phyloP scores from a whole-genome alignment of 352 stramenopile genomes.

The Blastocystis sp. region DNA sequence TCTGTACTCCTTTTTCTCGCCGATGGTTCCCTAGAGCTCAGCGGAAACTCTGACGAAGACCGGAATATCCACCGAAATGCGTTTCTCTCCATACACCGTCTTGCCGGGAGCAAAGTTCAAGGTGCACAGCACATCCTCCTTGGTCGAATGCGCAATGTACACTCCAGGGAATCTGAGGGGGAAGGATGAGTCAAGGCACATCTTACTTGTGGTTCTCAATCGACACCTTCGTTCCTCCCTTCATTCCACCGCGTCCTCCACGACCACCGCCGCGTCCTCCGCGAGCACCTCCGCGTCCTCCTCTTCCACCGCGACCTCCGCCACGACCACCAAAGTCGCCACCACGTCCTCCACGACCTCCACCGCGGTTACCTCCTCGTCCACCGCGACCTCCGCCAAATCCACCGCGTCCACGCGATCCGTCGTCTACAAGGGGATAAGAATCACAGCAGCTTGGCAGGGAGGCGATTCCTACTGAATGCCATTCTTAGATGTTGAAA shows the following conservation, averaged over 20 bases:
- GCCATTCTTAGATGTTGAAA: not conserved
- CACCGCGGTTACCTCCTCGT: constrained; percentile 59
- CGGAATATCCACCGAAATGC: constrained; percentile 83
- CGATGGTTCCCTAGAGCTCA: constrained; percentile 15
- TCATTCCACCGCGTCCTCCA: constrained; percentile 27
- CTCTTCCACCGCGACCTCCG: constrained; percentile 60
- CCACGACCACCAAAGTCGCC: constrained; percentile 56
- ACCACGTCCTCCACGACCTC: constrained; percentile 56
- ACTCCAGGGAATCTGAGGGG: constrained; percentile 79
- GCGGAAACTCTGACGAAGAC: not conserved
- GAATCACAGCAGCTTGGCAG: not conserved
- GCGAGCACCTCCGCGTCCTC: constrained; percentile 60
- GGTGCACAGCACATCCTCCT: constrained; percentile 95
- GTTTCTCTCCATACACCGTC: constrained; percentile 96
- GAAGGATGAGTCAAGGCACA: not conserved
- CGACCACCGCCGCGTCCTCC: not conserved
- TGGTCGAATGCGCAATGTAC: constrained; percentile 87
- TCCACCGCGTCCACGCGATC: constrained; percentile 58
- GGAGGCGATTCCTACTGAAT: not conserved
- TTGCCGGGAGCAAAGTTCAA: constrained; percentile 94
- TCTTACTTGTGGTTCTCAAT: constrained; percentile 79
- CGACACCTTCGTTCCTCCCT: constrained; percentile 83
- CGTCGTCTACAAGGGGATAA: constrained; percentile 6
- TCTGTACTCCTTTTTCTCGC: constrained; percentile 94
- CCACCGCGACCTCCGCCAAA: constrained; percentile 35